Percentiles rank a stretch among this genome's conserved stretches.
Evolutionary conservation across 2,329 filamentous ascomycete species (phyloP).

Genomic region (Exophiala calicioides): DNA sequence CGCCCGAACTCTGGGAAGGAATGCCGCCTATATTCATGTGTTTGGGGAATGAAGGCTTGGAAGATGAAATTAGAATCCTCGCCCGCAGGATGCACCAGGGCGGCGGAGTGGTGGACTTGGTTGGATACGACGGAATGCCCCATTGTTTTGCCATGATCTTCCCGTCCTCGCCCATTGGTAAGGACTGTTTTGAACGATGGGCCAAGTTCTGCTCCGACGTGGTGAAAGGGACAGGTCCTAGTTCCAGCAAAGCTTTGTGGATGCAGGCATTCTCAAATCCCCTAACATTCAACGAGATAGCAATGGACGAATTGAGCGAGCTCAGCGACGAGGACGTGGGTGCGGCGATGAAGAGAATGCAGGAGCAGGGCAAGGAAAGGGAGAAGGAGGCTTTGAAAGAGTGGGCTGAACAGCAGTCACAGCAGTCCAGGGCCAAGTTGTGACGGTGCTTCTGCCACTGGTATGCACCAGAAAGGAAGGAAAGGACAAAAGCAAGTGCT

Average conservation of each 20-base stretch:
- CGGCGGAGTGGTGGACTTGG: conserved; percentile 41
- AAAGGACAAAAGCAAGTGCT: too few species aligned
- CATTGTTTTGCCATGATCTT: conserved; percentile 60
- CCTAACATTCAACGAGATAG: conserved; percentile 33
- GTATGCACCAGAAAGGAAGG: too few species aligned
- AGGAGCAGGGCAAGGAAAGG: conserved; percentile 37
- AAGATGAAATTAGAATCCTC: conserved; percentile 44
- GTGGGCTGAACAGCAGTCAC: conserved; percentile 34
- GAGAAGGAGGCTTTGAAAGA: conserved; percentile 38
- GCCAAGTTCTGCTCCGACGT: conserved; percentile 52
- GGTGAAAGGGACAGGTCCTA: conserved; percentile 33
- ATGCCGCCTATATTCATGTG: conserved; percentile 45
- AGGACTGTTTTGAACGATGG: conserved; percentile 59
- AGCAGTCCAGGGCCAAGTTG: conserved; percentile 33
- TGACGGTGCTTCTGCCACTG: too few species aligned
- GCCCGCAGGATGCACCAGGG: conserved; percentile 43
- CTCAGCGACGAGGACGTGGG: conserved; percentile 42
- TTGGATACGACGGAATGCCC: conserved; percentile 49
- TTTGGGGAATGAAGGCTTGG: conserved; percentile 44
- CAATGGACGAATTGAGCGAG: conserved; percentile 37
- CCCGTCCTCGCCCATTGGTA: conserved; percentile 46
- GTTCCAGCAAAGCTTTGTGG: conserved; percentile 30
- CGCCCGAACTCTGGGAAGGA: conserved; percentile 42
- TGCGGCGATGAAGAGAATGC: conserved; percentile 33
- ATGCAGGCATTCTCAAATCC: conserved; percentile 37